Conservation (phyloP, 805 yeast species). For the Candida peoriensis region DNA sequence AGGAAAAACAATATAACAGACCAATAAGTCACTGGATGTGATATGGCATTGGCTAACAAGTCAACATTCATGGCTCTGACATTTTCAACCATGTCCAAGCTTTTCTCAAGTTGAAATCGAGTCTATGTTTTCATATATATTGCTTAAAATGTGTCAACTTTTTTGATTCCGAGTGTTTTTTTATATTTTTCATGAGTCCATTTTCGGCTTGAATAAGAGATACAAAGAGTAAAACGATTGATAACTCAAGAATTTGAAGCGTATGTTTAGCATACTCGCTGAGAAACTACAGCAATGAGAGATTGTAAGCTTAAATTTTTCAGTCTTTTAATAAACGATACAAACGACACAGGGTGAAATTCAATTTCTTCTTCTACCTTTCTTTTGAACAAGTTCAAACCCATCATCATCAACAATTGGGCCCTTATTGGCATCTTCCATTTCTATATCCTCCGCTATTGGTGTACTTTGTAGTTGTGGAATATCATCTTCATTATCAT, state of each 20-base stretch:
- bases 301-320: no score
- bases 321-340: no score
- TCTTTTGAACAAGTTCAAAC: conserved; percentile 78
- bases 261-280: no score
- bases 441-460: conserved; percentile 33
- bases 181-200: neutral
- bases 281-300: no score
- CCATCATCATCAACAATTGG: conserved; percentile 93
- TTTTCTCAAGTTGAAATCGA: neutral
- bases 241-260: no score
- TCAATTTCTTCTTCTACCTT: conserved; percentile 48
- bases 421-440: conserved; percentile 36
- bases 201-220: no score
- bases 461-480: conserved; percentile 17
- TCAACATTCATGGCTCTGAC: conserved; percentile 3
- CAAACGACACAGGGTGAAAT: no score
- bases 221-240: no score
- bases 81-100: neutral
- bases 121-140: neutral
- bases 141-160: neutral
- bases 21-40: conserved; percentile 2
- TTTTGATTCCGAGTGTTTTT: conserved; percentile 1
- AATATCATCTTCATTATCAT: conserved; percentile 21
- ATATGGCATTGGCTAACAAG: neutral
- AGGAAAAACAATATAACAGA: conserved; percentile 1